Evolutionary conservation across 495 filamentous ascomycete species (phyloP).

Genomic region (Penicillium simplicissimum): DNA sequence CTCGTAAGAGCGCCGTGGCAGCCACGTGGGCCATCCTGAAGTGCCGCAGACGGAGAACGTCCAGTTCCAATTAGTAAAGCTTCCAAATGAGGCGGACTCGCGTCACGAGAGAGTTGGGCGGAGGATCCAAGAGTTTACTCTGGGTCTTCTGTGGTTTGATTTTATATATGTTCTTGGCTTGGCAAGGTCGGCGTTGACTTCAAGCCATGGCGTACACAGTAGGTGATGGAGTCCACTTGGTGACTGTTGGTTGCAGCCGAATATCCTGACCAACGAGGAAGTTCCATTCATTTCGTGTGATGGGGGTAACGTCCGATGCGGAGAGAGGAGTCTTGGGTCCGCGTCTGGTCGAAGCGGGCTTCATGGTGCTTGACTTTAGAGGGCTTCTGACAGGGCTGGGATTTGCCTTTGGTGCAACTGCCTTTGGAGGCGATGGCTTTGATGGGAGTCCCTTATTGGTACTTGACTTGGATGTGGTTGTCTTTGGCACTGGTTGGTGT

Average conservation of each 20-base stretch:
- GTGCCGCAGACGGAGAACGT: no score
- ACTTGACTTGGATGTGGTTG: background rate
- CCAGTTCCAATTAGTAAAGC: background rate
- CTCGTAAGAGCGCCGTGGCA: no score
- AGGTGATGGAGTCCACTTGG: slow-evolving; percentile 48
- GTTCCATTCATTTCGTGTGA: slow-evolving; percentile 52
- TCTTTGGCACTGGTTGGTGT: background rate
- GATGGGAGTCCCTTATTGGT: background rate
- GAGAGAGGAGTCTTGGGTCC: slow-evolving; percentile 48
- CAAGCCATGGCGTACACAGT: slow-evolving; percentile 40
- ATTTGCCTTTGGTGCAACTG: background rate
- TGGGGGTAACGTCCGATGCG: slow-evolving; percentile 49
- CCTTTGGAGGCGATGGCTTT: slow-evolving; percentile 20
- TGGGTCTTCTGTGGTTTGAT: background rate
- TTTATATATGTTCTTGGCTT: background rate
- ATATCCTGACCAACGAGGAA: slow-evolving; percentile 40
- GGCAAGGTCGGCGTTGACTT: background rate
- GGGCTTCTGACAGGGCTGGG: slow-evolving; percentile 3
- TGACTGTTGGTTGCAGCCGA: slow-evolving; percentile 36
- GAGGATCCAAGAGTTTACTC: background rate
- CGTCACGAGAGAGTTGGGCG: background rate
- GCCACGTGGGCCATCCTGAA: no score
- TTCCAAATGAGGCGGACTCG: background rate
- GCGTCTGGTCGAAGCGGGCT: slow-evolving; percentile 24
- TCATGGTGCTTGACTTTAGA: slow-evolving; percentile 1